Percentiles rank a stretch among this genome's conserved stretches.
Conservation (phyloP, 768 basidiomycete species). For the Hysterangium stoloniferum region DNA sequence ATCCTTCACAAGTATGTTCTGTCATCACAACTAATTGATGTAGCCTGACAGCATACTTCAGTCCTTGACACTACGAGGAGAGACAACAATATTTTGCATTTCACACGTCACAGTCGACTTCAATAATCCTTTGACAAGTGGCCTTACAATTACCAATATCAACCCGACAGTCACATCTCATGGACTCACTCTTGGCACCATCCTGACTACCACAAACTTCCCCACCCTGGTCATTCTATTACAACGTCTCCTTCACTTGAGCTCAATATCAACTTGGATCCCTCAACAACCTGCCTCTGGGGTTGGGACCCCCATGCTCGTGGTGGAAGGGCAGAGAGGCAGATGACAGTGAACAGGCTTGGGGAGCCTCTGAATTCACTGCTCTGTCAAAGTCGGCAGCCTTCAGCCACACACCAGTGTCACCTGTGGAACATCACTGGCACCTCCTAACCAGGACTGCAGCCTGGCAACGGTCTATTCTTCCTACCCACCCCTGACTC, state of each 20-base stretch:
- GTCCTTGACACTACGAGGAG: constrained; percentile 58
- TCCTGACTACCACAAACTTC: constrained; percentile 46
- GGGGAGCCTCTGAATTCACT: too few relatives aligned
- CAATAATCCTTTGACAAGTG: constrained; percentile 59
- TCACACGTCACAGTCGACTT: constrained; percentile 56
- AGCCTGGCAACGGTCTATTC: too few relatives aligned
- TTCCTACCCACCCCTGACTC: too few relatives aligned
- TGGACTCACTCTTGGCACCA: constrained; percentile 55
- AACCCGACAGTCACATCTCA: constrained; percentile 52
- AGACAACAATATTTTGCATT: constrained; percentile 46
- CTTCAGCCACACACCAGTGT: too few relatives aligned
- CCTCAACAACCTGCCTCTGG: constrained; percentile 55
- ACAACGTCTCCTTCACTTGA: constrained; percentile 51
- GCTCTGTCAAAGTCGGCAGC: too few relatives aligned
- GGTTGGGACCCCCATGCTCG: too few relatives aligned
- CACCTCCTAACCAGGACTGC: too few relatives aligned
- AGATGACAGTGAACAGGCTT: too few relatives aligned
- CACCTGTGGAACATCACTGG: too few relatives aligned
- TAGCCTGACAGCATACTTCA: constrained; percentile 18
- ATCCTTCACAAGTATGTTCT: too few relatives aligned
- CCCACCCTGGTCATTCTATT: constrained; percentile 41
- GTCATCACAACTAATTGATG: too few relatives aligned
- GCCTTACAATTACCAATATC: constrained; percentile 50
- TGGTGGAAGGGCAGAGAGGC: too few relatives aligned
- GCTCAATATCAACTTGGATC: constrained; percentile 62